These are phyloP conservation scores for Cutaneotrichosporon cutaneum DNA, from an alignment of 1,284 basidiomycete genomes.

Conservation along the genomic window DNA sequence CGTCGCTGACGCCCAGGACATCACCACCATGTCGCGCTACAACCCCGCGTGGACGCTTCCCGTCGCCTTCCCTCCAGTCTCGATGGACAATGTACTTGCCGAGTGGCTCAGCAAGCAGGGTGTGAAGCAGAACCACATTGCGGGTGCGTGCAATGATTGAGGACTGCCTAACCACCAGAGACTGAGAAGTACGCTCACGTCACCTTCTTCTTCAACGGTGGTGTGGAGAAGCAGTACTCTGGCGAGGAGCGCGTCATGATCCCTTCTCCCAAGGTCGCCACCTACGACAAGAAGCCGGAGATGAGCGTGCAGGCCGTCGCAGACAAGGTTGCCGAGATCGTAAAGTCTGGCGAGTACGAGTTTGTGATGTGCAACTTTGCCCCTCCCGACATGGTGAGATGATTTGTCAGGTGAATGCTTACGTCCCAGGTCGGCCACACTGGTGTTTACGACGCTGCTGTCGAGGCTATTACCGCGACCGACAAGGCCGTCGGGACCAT, in stretches of 20 bases:
- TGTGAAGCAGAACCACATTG: constrained; percentile 79
- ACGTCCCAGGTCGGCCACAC: constrained; percentile 73
- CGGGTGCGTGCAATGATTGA: constrained; percentile 56
- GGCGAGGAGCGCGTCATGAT: constrained; percentile 83
- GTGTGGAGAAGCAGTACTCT: constrained; percentile 83
- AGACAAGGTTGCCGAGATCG: constrained; percentile 81
- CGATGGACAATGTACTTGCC: constrained; percentile 86
- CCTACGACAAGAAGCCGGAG: constrained; percentile 80
- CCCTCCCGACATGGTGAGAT: constrained; percentile 81
- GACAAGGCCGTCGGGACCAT: constrained; percentile 82
- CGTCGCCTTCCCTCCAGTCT: constrained; percentile 82
- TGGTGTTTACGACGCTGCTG: constrained; percentile 81
- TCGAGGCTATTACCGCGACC: constrained; percentile 75
- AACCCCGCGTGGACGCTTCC: constrained; percentile 82
- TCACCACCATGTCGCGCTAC: constrained; percentile 91
- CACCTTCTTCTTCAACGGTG: constrained; percentile 95
- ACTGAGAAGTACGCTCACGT: constrained; percentile 95
- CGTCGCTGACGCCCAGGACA: constrained; percentile 57
- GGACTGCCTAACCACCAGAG: constrained; percentile 55
- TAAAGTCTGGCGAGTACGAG: constrained; percentile 66
- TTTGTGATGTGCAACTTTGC: constrained; percentile 97
- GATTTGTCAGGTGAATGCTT: background rate
- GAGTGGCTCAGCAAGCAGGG: constrained; percentile 79
- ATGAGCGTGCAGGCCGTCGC: constrained; percentile 85
- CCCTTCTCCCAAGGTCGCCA: constrained; percentile 82